Base-by-base conservation (phyloP, 75 land plant genomes). In the Larix kaempferi region DNA sequence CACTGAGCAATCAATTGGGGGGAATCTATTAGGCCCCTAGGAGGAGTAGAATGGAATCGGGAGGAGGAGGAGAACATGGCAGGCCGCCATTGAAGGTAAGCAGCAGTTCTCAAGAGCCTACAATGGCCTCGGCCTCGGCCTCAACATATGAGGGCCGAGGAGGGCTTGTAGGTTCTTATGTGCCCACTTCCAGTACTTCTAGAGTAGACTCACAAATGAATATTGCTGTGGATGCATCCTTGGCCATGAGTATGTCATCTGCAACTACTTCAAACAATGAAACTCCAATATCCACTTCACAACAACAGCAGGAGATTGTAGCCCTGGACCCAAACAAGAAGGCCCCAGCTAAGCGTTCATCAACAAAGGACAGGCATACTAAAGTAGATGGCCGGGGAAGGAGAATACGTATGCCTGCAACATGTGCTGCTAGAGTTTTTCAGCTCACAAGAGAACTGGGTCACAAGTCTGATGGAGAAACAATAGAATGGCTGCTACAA, bases 381-480 rank as follows among this genome's bases (percentile, higher is more conserved):
- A 91, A 91, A 79, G 93, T 91, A n/a, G 93, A 91, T 63, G 93
- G 93, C 56, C 71, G 93, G 21, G 93, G 93, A 11, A 77, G 93
- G 21, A 77, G 93, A 52, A 91, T 91, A 61, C 82, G 93, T 27
- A 91, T 91, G 93, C 93, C 93, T 60, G 93, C 93, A 17, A 69
- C 91, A 13, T 91, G 93, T 80, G 93, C 93, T 1, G 93, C 93
- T 15, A 82, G 93, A 44, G 91, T 91, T 23, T 91, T 91, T 64
- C 93, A 91, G 83, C 92, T 91, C 71, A 91, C 93, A 5, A 82
- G 93, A 17, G 93, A 91, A 77, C 80, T 91, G 26, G 92, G 93
- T 23, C 93, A 91, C 83, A 91, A 91, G 74, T 89, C 93, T 14
- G 93, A 91, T 77, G 93, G 93, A 15, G 93, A 91, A 79, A 91